A percentile compares a stretch with the other conserved stretches of the same genome.
Evolutionary conservation across 768 basidiomycete genomes (phyloP).

Genomic region (Termitomyces sp.): DNA sequence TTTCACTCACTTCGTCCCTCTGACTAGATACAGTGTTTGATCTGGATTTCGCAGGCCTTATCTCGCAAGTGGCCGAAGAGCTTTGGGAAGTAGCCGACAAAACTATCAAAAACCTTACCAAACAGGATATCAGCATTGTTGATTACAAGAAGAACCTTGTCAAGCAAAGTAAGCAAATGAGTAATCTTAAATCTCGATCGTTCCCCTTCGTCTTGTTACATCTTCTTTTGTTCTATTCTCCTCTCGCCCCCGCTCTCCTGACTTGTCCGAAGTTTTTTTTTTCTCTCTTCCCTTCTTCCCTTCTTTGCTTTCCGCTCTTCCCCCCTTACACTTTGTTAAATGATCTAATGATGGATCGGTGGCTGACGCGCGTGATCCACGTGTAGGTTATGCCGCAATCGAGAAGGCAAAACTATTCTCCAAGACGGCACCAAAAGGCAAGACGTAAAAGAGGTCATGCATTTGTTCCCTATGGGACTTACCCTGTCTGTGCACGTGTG

Average conservation of each 20-base stretch:
- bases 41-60: conserved; percentile 56
- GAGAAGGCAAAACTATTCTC: conserved; percentile 93
- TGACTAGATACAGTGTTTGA: not conserved
- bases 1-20: not conserved
- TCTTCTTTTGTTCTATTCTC: not conserved
- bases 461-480: not conserved
- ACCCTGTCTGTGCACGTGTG: not conserved
- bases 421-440: conserved; percentile 72
- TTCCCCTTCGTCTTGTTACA: not conserved
- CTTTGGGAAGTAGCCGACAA: conserved; percentile 98
- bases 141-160: conserved; percentile 90
- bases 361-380: conserved; percentile 7
- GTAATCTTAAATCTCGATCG: not conserved
- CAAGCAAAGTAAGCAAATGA: conserved; percentile 57
- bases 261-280: not conserved
- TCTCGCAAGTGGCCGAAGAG: conserved; percentile 96
- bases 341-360: conserved; percentile 1
- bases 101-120: conserved; percentile 89
- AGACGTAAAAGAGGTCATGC: conserved; percentile 34
- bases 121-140: conserved; percentile 83
- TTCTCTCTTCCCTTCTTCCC: not conserved
- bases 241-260: not conserved
- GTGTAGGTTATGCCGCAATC: conserved; percentile 70
- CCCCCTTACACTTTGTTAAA: not conserved
- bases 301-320: not conserved